Base-by-base conservation (phyloP, 164 flowering plant genomes). In the Aristolochia contorta region DNA sequence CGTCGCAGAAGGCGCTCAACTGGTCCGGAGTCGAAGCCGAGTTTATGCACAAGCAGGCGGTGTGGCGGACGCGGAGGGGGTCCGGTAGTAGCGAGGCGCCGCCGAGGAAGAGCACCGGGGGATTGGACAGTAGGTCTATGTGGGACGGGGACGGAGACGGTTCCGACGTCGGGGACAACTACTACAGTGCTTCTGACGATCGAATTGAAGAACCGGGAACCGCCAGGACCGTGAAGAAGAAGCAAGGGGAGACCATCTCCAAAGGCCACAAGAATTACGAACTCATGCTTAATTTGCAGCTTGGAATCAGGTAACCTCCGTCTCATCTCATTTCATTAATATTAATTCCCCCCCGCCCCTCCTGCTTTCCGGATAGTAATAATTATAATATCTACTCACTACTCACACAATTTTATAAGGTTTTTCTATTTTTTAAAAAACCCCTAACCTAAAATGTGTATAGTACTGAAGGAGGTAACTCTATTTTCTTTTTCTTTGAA, bases 51-150 rank as follows among this genome's bases (percentile, higher is more conserved):
- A 68, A 18, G 66, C 32, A 5, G 71, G 66, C 20, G 32, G 43
- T 19, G 18, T 19, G 20, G 70, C 60, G 74, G 84, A 77, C 72
- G 79, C 82, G 47, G 59, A 79, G 85, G 65, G 75, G 88, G 59
- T 68, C 65, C 71, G 85, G 90, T 0, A 84, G 90, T 0, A 84
- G 79, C 1, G 97, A 87, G 67, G 82, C 82, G 45, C 72, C 82
- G 65, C 54, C 72, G 0, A 80, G 79, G 56, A 79, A 75, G 58
- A 74, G 70, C 37, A 23, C 43, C 37, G 50, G 45, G 1, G 72
- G 74, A 4, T 65, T 64, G 9, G 86, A 76, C 50, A 69, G 75
- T 54, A 58, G 81, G 73, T 61, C 65, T 0, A 69, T 75, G 69
- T 78, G 72, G 83, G 91, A 70, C 1, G 69, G 69, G 14, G 76